phyloP scores from a whole-genome alignment of 148 eudicot species.

The Arbutus unedo region DNA sequence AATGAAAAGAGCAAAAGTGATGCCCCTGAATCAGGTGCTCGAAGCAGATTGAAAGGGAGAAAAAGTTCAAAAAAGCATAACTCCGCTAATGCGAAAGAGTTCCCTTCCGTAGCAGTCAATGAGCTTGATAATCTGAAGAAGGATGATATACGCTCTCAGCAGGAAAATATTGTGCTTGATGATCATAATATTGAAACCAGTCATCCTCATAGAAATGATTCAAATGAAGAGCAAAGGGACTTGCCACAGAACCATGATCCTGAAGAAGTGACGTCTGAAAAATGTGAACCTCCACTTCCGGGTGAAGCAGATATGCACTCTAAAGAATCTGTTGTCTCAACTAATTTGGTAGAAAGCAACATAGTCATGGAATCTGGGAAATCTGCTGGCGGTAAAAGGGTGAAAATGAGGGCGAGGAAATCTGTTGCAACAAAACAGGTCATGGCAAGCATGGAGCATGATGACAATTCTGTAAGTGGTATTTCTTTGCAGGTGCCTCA shows the following conservation, averaged over 20 bases:
- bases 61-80: constrained; percentile 30
- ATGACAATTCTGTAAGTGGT: constrained; percentile 13
- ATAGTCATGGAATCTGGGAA: constrained; percentile 20
- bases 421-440: constrained; percentile 25
- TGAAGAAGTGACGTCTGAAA: constrained; percentile 14
- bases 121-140: constrained; percentile 17
- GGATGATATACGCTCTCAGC: constrained; percentile 13
- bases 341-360: constrained; percentile 13
- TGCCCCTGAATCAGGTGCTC: constrained; percentile 18
- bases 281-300: constrained; percentile 7
- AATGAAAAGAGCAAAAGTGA: constrained; percentile 21
- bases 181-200: constrained; percentile 7
- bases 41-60: constrained; percentile 21
- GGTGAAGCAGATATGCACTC: neutral
- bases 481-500: neutral
- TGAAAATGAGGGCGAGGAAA: constrained; percentile 34
- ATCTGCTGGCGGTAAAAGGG: constrained; percentile 32
- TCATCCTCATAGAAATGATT: constrained; percentile 20
- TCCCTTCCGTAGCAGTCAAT: constrained; percentile 7
- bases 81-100: constrained; percentile 19
- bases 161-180: constrained; percentile 9
- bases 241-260: constrained; percentile 15
- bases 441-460: constrained; percentile 19
- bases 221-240: constrained; percentile 18
- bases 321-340: constrained; percentile 1